Evolutionary conservation across 805 yeast genomes (phyloP), one percentile per base, ranked within the genome.

Genomic region (Barnettozyma vustinii): DNA sequence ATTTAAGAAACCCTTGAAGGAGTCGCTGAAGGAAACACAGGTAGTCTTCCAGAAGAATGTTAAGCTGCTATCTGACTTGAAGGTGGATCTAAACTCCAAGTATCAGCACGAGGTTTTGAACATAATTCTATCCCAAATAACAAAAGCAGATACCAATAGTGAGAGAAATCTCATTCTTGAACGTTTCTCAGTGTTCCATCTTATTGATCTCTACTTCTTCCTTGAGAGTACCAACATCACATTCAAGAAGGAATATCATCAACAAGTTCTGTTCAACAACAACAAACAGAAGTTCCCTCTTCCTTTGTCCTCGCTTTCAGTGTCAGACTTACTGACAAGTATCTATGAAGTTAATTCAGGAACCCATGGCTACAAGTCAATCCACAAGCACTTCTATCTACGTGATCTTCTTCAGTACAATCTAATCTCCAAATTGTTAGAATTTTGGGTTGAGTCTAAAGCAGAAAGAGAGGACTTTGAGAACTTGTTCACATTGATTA

Each of bases 401-500:
- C 79, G 84, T 73, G 83, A 77, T 47, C 56, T 75, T 23, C 65
- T 86, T 58, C 77, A 80, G 45, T 80, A 75, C 58, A 69, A 72
- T 32, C 72, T 83, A 18, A 76, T 84, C 76, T 70, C 73, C 36
- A 77, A 77, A 52, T 73, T 83, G 47, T 67, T 84, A 55, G 72
- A 74, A 37, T 68, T 84, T 40, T 86, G 94, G 92, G 78, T 76
- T 52, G 77, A 73, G 44, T 77, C 91, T 1, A 71, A 71, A 36
- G 84, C 88, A 1, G 70, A 70, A 42, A 52, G 56, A 0, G 76
- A 69, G 13, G 87, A 86, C 59, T 71, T 78, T 39, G 75, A 74
- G 4, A 73, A 77, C 41, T 68, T 83, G 15, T 61, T 74, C 36
- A 66, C 73, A 27, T 64, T 83, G 37, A 63, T 85, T 30, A 62